Evolutionary conservation across 2,329 filamentous ascomycete genomes (phyloP).

Genomic region (Aspergillus arachidicola): DNA sequence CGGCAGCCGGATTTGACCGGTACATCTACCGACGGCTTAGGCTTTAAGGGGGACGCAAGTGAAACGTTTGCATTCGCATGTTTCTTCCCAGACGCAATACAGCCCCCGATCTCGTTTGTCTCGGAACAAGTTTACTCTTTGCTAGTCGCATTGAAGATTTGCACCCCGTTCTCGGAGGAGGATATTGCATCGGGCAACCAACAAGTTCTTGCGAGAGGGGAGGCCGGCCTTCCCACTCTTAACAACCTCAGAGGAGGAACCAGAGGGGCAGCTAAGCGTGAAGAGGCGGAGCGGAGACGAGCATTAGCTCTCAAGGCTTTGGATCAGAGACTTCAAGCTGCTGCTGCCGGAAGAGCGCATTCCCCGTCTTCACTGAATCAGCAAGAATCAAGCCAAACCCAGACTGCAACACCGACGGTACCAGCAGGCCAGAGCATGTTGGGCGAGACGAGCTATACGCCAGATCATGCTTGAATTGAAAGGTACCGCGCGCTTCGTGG

Average conservation of each 20-base stretch:
- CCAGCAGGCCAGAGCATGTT: constrained; percentile 61
- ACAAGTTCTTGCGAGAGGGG: constrained; percentile 67
- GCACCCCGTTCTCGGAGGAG: constrained; percentile 80
- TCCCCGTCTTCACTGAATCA: constrained; percentile 38
- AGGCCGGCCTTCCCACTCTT: constrained; percentile 62
- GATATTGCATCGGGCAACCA: constrained; percentile 75
- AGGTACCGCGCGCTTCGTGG: constrained; percentile 3
- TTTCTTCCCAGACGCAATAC: constrained; percentile 86
- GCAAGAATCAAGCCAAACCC: constrained; percentile 35
- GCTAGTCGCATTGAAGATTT: constrained; percentile 74
- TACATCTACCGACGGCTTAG: constrained; percentile 54
- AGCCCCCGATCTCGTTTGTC: constrained; percentile 75
- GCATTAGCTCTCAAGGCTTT: constrained; percentile 88
- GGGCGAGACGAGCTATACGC: constrained; percentile 71
- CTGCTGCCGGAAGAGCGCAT: constrained; percentile 60
- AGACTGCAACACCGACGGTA: constrained; percentile 59
- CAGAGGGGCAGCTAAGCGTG: constrained; percentile 68
- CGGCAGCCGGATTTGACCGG: constrained; percentile 57
- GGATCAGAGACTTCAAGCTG: constrained; percentile 88
- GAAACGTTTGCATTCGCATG: constrained; percentile 96
- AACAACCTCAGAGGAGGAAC: constrained; percentile 50
- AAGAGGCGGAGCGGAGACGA: constrained; percentile 87
- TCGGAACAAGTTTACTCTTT: constrained; percentile 73
- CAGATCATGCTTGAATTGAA: constrained; percentile 54
- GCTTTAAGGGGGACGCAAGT: constrained; percentile 84